Conservation (phyloP, 768 basidiomycete species). For the Melanogaster broomeanus region DNA sequence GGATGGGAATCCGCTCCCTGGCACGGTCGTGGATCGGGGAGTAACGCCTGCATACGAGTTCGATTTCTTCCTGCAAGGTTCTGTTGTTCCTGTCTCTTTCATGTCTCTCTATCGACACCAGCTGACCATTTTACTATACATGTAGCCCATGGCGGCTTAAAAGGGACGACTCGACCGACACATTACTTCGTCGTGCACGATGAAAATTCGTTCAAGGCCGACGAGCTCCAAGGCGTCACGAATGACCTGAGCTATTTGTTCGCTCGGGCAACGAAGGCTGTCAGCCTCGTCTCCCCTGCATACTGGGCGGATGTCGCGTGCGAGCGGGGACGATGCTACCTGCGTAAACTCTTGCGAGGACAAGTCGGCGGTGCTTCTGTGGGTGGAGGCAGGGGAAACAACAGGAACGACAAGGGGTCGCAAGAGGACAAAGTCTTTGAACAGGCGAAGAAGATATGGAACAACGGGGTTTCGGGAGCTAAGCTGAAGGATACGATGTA, state of each 20-base stretch:
- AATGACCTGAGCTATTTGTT: conserved; percentile 50
- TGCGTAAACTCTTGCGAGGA: conserved; percentile 42
- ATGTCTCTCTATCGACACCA: neutral
- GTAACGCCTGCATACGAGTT: conserved; percentile 48
- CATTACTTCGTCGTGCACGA: conserved; percentile 51
- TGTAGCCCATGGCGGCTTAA: conserved; percentile 38
- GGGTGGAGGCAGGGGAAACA: conserved; percentile 22
- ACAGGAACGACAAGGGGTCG: neutral
- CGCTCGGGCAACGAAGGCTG: conserved; percentile 46
- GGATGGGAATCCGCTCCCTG: conserved; percentile 45
- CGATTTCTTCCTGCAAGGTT: conserved; percentile 50
- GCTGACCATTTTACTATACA: neutral
- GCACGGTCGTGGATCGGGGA: conserved; percentile 51
- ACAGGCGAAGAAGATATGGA: conserved; percentile 56
- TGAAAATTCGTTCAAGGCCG: conserved; percentile 45
- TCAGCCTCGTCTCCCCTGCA: conserved; percentile 19
- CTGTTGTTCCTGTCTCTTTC: neutral
- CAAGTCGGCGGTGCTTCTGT: conserved; percentile 12
- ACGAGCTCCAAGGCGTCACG: conserved; percentile 45
- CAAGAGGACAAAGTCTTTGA: conserved; percentile 50
- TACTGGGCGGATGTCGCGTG: conserved; percentile 43
- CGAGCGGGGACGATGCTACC: conserved; percentile 48
- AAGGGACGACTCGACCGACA: conserved; percentile 41
- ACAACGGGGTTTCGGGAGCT: conserved; percentile 46
- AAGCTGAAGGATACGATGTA: conserved; percentile 65